Conservation (phyloP, 768 basidiomycete species). For the Suillus cothurnatus region DNA sequence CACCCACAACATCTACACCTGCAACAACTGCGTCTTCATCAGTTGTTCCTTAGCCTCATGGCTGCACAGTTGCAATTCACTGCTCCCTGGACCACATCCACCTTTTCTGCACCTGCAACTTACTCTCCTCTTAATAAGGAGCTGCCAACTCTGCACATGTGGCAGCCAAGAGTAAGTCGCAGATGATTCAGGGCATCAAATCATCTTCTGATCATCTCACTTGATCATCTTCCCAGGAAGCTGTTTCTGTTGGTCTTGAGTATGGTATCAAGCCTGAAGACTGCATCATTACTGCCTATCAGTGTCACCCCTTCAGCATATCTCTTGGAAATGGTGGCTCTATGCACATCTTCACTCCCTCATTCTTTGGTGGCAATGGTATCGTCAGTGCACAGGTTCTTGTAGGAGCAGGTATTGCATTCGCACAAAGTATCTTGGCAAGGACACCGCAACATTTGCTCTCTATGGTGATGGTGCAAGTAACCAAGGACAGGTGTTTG, state of each 20-base stretch:
- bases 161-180: too few species aligned
- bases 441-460: constrained; percentile 83
- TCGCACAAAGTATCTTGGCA: constrained; percentile 88
- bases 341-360: constrained; percentile 97
- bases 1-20: too few species aligned
- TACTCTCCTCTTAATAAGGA: too few species aligned
- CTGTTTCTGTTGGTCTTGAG: constrained; percentile 94
- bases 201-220: too few species aligned
- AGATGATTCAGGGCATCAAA: too few species aligned
- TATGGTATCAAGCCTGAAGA: constrained; percentile 84
- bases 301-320: constrained; percentile 99
- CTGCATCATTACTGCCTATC: constrained; percentile 94
- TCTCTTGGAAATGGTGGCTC: constrained; percentile 97
- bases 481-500: constrained; percentile 99
- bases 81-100: too few species aligned
- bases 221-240: constrained; percentile 62
- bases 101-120: too few species aligned
- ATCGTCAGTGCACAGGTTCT: constrained; percentile 99
- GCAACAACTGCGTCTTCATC: too few species aligned
- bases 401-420: constrained; percentile 89
- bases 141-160: too few species aligned
- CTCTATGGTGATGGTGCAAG: constrained; percentile 97
- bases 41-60: too few species aligned
- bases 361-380: constrained; percentile 98
- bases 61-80: too few species aligned